Evolutionary conservation across 2,329 filamentous ascomycete species (phyloP).

Genomic region (Aspergillus clavatus): DNA sequence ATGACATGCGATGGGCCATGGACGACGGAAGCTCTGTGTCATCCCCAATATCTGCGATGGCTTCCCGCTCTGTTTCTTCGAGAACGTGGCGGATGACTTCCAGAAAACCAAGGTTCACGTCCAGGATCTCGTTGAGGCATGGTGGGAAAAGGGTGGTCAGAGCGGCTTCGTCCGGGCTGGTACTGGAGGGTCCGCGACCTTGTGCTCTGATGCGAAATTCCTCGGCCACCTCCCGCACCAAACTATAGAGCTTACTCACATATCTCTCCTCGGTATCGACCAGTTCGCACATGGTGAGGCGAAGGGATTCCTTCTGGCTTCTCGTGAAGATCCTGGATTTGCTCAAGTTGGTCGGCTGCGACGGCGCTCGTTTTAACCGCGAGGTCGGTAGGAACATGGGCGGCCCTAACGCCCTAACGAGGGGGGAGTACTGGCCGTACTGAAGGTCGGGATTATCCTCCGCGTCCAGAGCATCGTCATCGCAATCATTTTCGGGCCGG

Average conservation of each 20-base stretch:
- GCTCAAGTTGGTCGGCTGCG: slow-evolving; percentile 75
- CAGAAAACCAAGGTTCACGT: slow-evolving; percentile 76
- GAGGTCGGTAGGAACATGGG: slow-evolving; percentile 83
- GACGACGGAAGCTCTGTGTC: slow-evolving; percentile 47
- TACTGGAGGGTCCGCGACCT: slow-evolving; percentile 54
- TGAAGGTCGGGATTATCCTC: slow-evolving; percentile 42
- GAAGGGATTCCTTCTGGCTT: slow-evolving; percentile 76
- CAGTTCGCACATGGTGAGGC: slow-evolving; percentile 84
- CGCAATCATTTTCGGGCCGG: slow-evolving; percentile 57
- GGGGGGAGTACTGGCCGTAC: slow-evolving; percentile 71
- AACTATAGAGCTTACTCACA: slow-evolving; percentile 76
- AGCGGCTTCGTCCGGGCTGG: slow-evolving; percentile 67
- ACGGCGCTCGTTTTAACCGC: slow-evolving; percentile 77
- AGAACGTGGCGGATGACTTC: slow-evolving; percentile 69
- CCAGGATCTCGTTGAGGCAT: slow-evolving; percentile 73
- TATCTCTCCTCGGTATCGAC: slow-evolving; percentile 94
- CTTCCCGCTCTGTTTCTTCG: slow-evolving; percentile 77
- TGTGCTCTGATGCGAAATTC: slow-evolving; percentile 71
- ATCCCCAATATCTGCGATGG: slow-evolving; percentile 68
- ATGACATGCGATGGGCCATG: slow-evolving; percentile 42
- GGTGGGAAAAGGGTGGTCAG: slow-evolving; percentile 74
- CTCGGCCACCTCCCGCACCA: slow-evolving; percentile 74
- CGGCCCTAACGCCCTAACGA: slow-evolving; percentile 76
- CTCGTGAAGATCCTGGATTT: slow-evolving; percentile 71
- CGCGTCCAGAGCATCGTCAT: slow-evolving; percentile 51